Evolutionary conservation across 225 moss, liverwort and hornwort genomes (phyloP).

Genomic region (Polytrichum commune): DNA sequence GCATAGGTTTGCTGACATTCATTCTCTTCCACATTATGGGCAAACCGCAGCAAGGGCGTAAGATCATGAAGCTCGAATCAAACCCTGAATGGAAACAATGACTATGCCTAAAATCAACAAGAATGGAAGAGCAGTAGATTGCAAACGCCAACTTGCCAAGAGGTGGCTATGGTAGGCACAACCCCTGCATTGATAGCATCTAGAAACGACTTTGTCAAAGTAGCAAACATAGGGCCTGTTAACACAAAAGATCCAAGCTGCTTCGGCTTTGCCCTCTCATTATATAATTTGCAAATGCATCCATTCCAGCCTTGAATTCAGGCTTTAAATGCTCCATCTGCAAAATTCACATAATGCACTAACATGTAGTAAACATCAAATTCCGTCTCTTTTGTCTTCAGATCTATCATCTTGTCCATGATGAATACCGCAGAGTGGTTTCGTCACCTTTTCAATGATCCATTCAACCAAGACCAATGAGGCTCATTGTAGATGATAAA

Average conservation of each 20-base stretch:
- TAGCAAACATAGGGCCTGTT: conserved; percentile 84
- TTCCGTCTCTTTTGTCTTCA: too few relatives aligned
- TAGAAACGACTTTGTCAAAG: conserved; percentile 82
- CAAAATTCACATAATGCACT: conserved; percentile 5
- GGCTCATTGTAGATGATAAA: too few relatives aligned
- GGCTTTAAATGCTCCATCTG: conserved; percentile 73
- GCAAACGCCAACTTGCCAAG: conserved; percentile 60
- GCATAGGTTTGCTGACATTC: conserved; percentile 75
- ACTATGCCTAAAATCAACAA: background rate
- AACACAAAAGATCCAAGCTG: conserved; percentile 72
- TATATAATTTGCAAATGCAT: conserved; percentile 63
- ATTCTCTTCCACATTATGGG: conserved; percentile 82
- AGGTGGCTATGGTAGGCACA: conserved; percentile 84
- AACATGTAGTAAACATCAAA: too few relatives aligned
- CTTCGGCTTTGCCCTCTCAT: conserved; percentile 78
- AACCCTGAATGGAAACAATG: too few relatives aligned
- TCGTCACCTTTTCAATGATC: too few relatives aligned
- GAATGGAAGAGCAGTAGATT: background rate
- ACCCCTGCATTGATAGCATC: conserved; percentile 86
- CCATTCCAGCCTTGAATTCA: conserved; percentile 71
- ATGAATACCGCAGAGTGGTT: too few relatives aligned
- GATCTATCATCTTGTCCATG: too few relatives aligned
- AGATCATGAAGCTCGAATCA: too few relatives aligned
- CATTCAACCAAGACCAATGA: too few relatives aligned
- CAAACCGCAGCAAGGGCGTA: background rate